These are phyloP conservation scores for Phaeophleospora eucalypticola DNA, from an alignment of 2,329 filamentous ascomycete species.

Conservation along the genomic window DNA sequence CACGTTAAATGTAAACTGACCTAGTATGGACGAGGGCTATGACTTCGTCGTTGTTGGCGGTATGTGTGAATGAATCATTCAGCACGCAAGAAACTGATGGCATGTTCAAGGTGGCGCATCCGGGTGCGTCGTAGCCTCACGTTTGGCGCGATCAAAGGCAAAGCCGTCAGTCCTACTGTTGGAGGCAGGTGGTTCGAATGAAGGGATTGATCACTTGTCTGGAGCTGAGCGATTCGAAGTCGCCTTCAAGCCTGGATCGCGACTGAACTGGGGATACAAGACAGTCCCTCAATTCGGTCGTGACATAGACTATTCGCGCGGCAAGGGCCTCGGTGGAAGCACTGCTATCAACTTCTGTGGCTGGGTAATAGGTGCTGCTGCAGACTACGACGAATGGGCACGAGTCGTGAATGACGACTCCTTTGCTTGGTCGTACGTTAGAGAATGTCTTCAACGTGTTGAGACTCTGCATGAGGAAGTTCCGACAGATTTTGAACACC, in stretches of 20 bases:
- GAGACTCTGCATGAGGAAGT: conserved; percentile 48
- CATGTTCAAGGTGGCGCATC: conserved; percentile 52
- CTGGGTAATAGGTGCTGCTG: conserved; percentile 52
- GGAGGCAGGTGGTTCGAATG: conserved; percentile 55
- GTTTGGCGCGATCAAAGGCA: conserved; percentile 46
- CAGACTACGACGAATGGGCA: conserved; percentile 62
- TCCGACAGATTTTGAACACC: not conserved
- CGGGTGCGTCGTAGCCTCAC: conserved; percentile 53
- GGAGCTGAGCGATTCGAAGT: conserved; percentile 55
- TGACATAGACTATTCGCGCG: conserved; percentile 41
- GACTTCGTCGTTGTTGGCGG: conserved; percentile 43
- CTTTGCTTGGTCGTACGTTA: conserved; percentile 54
- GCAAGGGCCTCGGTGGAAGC: conserved; percentile 46
- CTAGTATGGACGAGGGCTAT: conserved; percentile 3
- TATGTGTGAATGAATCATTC: conserved; percentile 17
- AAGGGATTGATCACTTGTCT: conserved; percentile 45
- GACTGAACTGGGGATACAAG: conserved; percentile 49
- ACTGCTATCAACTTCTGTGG: conserved; percentile 44
- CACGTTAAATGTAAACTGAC: no score
- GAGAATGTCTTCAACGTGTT: conserved; percentile 49
- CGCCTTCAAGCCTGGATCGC: conserved; percentile 41
- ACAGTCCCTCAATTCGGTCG: conserved; percentile 41
- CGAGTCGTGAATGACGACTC: conserved; percentile 51
- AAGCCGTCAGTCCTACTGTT: conserved; percentile 56
- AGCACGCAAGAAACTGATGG: not conserved